Conservation (phyloP, 306 rosid species). For the Heteromeles arbutifolia region DNA sequence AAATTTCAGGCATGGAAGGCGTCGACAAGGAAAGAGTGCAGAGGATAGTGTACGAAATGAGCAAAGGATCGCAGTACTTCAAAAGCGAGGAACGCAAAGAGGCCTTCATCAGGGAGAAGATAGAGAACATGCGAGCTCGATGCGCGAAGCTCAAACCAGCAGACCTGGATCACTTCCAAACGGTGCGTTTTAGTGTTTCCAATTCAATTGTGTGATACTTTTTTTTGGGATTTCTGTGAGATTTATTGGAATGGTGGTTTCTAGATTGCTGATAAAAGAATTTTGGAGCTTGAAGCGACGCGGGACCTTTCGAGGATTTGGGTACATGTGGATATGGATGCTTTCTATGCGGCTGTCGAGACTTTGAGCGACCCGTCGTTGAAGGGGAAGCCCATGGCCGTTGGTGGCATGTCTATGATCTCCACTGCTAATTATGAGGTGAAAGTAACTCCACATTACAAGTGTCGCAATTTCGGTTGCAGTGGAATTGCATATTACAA, state of each 20-base stretch:
- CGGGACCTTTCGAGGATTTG: conserved; percentile 82
- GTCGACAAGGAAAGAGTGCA: conserved; percentile 93
- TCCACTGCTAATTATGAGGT: conserved; percentile 98
- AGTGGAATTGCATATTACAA: not conserved
- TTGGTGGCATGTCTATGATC: conserved; percentile 86
- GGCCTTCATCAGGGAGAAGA: conserved; percentile 56
- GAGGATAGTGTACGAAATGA: conserved; percentile 79
- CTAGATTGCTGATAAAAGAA: conserved; percentile 63
- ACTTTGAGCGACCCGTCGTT: conserved; percentile 67
- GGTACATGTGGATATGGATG: conserved; percentile 99
- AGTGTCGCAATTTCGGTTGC: not conserved
- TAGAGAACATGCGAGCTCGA: conserved; percentile 58
- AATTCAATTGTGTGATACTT: not conserved
- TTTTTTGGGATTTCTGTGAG: not conserved
- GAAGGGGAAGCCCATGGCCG: conserved; percentile 83
- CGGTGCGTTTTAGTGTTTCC: conserved; percentile 23
- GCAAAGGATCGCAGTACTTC: conserved; percentile 89
- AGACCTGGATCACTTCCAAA: conserved; percentile 47
- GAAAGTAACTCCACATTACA: not conserved
- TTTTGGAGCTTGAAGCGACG: conserved; percentile 62
- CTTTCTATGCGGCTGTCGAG: conserved; percentile 96
- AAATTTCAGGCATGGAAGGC: conserved; percentile 76
- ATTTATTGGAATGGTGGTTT: not conserved
- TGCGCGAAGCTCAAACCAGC: conserved; percentile 44
- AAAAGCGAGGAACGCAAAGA: conserved; percentile 88